These are phyloP conservation scores for Neofusicoccum ribis DNA, from an alignment of 2,329 filamentous ascomycete genomes.

Conservation along the genomic window DNA sequence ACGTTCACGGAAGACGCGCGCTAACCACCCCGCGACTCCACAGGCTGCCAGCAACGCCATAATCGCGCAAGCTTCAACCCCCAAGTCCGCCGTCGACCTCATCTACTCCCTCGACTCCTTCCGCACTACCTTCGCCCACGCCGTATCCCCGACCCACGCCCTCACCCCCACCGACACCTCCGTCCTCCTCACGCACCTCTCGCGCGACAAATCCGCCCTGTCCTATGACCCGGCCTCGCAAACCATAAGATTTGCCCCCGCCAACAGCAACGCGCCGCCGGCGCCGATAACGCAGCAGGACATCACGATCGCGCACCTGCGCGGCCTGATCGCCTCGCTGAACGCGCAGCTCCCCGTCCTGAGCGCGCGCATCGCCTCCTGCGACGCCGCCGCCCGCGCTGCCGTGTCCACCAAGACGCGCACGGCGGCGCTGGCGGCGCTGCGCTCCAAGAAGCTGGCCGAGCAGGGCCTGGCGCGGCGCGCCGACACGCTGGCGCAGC, in stretches of 20 bases:
- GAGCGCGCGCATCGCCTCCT: constrained; percentile 51
- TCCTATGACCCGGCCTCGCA: constrained; percentile 78
- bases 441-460: constrained; percentile 79
- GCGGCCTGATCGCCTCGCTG: constrained; percentile 69
- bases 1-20: background rate
- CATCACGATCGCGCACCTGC: constrained; percentile 75
- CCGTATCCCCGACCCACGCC: constrained; percentile 29
- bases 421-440: constrained; percentile 70
- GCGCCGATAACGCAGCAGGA: constrained; percentile 73
- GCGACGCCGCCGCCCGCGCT: constrained; percentile 61
- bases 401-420: constrained; percentile 65
- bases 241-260: constrained; percentile 68
- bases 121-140: constrained; percentile 31
- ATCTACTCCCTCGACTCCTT: constrained; percentile 39
- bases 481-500: constrained; percentile 71
- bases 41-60: constrained; percentile 44
- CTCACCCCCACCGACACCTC: constrained; percentile 65
- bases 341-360: constrained; percentile 67
- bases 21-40: background rate
- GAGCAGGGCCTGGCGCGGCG: constrained; percentile 73
- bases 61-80: constrained; percentile 34
- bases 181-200: constrained; percentile 60
- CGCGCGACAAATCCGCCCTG: constrained; percentile 67
- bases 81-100: constrained; percentile 36
- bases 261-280: constrained; percentile 43